These are phyloP conservation scores for Nothophytophthora sp. DNA, from an alignment of 352 stramenopile species.

Conservation along the genomic window DNA sequence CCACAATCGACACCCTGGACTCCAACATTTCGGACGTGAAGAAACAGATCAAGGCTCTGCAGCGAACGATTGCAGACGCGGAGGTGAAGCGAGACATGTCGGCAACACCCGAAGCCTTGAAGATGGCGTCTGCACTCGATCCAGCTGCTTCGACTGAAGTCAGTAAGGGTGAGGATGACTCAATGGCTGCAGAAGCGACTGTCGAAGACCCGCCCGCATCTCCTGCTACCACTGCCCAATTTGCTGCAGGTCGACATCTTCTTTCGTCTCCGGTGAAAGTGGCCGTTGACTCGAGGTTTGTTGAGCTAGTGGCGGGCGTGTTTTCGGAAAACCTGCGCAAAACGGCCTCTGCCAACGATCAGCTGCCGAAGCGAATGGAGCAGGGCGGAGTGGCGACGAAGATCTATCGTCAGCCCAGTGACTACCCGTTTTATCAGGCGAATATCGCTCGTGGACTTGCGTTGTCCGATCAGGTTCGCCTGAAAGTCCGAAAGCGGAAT, in stretches of 20 bases:
- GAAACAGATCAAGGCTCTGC: conserved; percentile 64
- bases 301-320: conserved; percentile 61
- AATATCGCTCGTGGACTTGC: conserved; percentile 61
- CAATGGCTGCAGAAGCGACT: not conserved
- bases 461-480: conserved; percentile 52
- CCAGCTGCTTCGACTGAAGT: not conserved
- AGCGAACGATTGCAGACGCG: conserved; percentile 39
- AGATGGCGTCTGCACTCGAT: conserved; percentile 30
- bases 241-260: not conserved
- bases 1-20: conserved; percentile 75
- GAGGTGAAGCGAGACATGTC: conserved; percentile 60
- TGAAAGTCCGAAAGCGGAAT: conserved; percentile 71
- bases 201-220: not conserved
- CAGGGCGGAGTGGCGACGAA: conserved; percentile 47
- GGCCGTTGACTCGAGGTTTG: conserved; percentile 61
- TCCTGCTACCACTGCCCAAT: conserved; percentile 5
- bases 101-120: conserved; percentile 29
- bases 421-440: conserved; percentile 74
- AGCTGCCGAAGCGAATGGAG: conserved; percentile 56
- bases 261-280: conserved; percentile 37
- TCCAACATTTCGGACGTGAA: conserved; percentile 69
- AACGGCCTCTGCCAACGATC: conserved; percentile 45
- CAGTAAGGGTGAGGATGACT: not conserved
- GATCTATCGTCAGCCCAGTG: conserved; percentile 71
- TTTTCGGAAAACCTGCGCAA: conserved; percentile 71